Base-by-base conservation (phyloP, 306 rosid species). In the Carpinus fangiana region DNA sequence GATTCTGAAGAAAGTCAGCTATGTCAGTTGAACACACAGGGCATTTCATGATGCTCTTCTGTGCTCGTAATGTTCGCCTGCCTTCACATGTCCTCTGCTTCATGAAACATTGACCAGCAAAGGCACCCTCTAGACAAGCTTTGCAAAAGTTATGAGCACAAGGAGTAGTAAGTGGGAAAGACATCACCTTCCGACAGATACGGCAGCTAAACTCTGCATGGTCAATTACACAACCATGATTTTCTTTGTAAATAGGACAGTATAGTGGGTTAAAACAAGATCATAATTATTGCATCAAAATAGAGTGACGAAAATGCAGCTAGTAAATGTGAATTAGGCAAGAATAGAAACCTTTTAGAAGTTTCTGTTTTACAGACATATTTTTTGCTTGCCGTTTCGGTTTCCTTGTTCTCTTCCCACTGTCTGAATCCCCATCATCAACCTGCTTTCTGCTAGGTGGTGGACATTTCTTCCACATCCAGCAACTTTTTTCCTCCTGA, bases 111-210 rank as follows among this genome's bases (percentile, higher is more conserved):
- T 86, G 80, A 20, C 90, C 92, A 46, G 55, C 80, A 76, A 92
- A 85, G 54, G 81, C 87, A 70, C 78, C 87, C 83, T 90, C 90
- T 84, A 92, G 80, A 67, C 97, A 90, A 36, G 70, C 77, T 81
- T 92, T 87, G 76, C 94, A 92, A 45, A 90, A 88, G 80, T 88
- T 90, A 74, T 87, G 94, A 36, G 85, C 91, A 16, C 97, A 92
- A 46, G 94, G 94, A 26, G 94, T 88, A 7, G 97, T 88, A 0
- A 92, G 75, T 46, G 97, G 92, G 47, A 46, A 55, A 7, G 47
- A 34, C 89, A 88, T 75, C 56, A 84, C 90, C 80, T 87, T 78
- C 83, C 43, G 70, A 70, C 94, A 91, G 43, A 88, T 53, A 20
- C 64, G 67, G 76, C 94, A 91, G 73, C 89, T 84, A 78, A 86